Base-by-base conservation (phyloP, 306 rosid species). In the Elaeagnus macrophylla region DNA sequence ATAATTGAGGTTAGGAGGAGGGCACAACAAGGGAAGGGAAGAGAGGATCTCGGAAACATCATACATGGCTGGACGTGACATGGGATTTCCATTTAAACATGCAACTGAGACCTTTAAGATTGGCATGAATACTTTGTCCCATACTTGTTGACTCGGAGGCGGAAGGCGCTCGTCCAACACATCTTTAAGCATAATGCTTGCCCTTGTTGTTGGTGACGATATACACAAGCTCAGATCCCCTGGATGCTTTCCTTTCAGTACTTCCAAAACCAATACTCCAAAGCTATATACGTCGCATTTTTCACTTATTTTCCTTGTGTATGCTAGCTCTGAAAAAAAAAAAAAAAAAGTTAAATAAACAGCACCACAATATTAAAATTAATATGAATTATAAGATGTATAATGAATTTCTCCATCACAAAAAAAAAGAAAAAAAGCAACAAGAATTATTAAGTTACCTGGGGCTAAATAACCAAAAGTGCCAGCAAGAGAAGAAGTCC, bases 381-480 rank as follows among this genome's bases (percentile, higher is more conserved):
- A n/a, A n/a, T n/a, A n/a, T n/a, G n/a, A n/a, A 42, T 42, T 42
- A 13, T 13, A 42, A 9, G 13, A 42, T 10, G 7, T 42, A 5
- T 9, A 42, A 4, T 9, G 10, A 42, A 9, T 42, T 42, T 42
- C 13, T 42, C 10, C 0, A 13, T 42, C 13, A 42, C 5, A 9
- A 9, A 15, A 12, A 7, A 45, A 10, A 10, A 2, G 51, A 17
- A 11, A 35, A 52, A 25, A 1, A 0, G 6, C 38, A 19, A 9
- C 17, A 9, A 37, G 39, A 9, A 41, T 35, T 16, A 32, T 16
- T 14, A 39, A 14, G 35, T 37, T 71, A 76, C 81, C 81, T 59
- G 81, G 81, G 16, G 81, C 81, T 45, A 71, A 25, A 36, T 76
- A 76, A n/a, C 75, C 77, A 35, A 62, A 59, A 18, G 81, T 76